These are phyloP conservation scores for Inonotus hispidus DNA, from an alignment of 1,284 basidiomycete genomes.

Conservation along the genomic window DNA sequence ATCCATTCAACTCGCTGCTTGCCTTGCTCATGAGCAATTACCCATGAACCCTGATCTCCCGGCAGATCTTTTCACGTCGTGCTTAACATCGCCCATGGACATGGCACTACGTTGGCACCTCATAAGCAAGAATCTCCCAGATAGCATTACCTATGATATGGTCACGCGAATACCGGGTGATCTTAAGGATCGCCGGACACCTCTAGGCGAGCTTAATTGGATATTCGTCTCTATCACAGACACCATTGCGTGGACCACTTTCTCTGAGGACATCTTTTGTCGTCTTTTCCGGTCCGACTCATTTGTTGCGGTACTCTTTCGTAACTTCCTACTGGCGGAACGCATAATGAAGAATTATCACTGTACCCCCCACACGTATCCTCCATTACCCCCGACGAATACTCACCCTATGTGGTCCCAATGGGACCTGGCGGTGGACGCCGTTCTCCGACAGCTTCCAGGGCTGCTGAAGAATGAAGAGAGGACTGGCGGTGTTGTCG, in stretches of 20 bases:
- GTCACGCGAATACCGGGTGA: slow-evolving; percentile 95
- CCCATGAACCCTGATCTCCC: slow-evolving; percentile 96
- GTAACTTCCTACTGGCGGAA: slow-evolving; percentile 95
- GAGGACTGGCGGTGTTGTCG: slow-evolving; percentile 25
- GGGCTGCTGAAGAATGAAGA: slow-evolving; percentile 70
- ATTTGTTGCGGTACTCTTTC: slow-evolving; percentile 92
- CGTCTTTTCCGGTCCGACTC: slow-evolving; percentile 94
- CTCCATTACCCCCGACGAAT: slow-evolving; percentile 88
- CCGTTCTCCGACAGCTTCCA: slow-evolving; percentile 91
- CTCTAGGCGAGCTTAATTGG: slow-evolving; percentile 97
- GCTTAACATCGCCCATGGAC: slow-evolving; percentile 96
- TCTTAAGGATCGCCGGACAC: slow-evolving; percentile 92
- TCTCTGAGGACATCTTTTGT: slow-evolving; percentile 91
- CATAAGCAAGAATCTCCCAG: slow-evolving; percentile 81
- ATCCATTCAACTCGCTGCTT: slow-evolving; percentile 94
- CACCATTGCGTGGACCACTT: slow-evolving; percentile 98
- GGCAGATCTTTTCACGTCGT: slow-evolving; percentile 96
- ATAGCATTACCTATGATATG: slow-evolving; percentile 81
- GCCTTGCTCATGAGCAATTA: slow-evolving; percentile 85
- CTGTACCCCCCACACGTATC: slow-evolving; percentile 94
- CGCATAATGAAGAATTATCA: slow-evolving; percentile 98
- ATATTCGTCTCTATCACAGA: slow-evolving; percentile 99
- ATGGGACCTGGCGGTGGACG: slow-evolving; percentile 97
- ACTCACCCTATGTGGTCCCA: slow-evolving; percentile 95
- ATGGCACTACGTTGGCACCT: slow-evolving; percentile 95